Conservation (phyloP, 2,329 filamentous ascomycete genomes). For the Pestalotiopsis sp. region DNA sequence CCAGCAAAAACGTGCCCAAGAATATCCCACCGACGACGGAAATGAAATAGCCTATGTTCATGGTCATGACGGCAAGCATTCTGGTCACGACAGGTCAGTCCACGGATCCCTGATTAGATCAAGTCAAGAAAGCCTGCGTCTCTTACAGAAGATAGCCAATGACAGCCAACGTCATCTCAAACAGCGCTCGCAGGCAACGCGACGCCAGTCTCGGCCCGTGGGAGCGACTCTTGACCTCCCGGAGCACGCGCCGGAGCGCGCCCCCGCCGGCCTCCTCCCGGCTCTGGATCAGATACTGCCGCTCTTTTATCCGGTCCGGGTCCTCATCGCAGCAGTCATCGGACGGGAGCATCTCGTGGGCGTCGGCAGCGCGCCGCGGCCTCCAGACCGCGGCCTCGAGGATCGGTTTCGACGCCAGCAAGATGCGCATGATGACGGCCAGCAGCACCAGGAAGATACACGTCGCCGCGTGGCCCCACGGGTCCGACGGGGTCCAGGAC, state of each 20-base stretch:
- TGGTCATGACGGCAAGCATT: constrained; percentile 80
- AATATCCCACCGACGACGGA: constrained; percentile 68
- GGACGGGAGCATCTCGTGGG: background rate
- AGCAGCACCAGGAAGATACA: constrained; percentile 73
- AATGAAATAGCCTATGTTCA: constrained; percentile 84
- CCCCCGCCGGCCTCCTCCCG: constrained; percentile 57
- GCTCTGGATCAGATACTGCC: constrained; percentile 45
- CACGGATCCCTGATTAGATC: too few species aligned
- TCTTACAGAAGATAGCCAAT: constrained; percentile 66
- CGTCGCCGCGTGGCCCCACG: constrained; percentile 66
- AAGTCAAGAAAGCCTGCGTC: too few species aligned
- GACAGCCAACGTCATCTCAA: constrained; percentile 62
- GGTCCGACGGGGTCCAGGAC: constrained; percentile 62
- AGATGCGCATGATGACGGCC: constrained; percentile 57
- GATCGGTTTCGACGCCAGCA: constrained; percentile 64
- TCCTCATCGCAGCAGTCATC: constrained; percentile 1
- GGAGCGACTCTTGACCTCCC: background rate
- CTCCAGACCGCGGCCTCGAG: constrained; percentile 50
- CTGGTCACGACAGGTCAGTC: constrained; percentile 40
- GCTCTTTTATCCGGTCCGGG: constrained; percentile 35
- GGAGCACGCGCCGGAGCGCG: constrained; percentile 29
- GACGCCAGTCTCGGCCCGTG: constrained; percentile 66
- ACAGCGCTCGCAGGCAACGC: constrained; percentile 63
- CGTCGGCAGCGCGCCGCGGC: constrained; percentile 8
- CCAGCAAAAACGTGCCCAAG: constrained; percentile 35